Evolutionary conservation across 257 asterid genomes (phyloP).

Genomic region (Rhazya stricta): DNA sequence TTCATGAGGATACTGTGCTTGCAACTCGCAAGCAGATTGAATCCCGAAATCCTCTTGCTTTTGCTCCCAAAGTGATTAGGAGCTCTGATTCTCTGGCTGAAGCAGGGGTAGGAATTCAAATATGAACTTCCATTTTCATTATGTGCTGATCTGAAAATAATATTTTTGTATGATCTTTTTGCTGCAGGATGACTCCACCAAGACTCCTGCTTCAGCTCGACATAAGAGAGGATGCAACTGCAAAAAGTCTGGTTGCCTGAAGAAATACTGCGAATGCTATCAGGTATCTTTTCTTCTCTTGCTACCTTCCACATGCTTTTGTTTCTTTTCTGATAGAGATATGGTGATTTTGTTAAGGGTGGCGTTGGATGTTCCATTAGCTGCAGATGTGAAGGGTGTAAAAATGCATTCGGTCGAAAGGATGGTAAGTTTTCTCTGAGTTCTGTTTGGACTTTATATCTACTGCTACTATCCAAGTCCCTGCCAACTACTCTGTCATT

Average conservation of each 20-base stretch:
- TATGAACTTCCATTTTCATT: background rate
- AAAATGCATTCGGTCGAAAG: constrained; percentile 81
- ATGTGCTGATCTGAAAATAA: constrained; percentile 8
- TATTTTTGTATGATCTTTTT: constrained; percentile 1
- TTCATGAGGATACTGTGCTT: constrained; percentile 92
- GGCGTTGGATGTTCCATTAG: constrained; percentile 94
- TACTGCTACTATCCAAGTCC: background rate
- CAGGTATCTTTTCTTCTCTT: constrained; percentile 50
- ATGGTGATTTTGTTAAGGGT: constrained; percentile 42
- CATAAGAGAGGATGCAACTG: constrained; percentile 99
- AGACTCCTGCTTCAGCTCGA: constrained; percentile 97
- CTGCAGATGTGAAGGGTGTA: constrained; percentile 97
- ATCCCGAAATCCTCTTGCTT: constrained; percentile 96
- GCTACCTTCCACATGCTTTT: constrained; percentile 3
- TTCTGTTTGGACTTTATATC: background rate
- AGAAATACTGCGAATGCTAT: constrained; percentile 98
- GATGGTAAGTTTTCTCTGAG: constrained; percentile 50
- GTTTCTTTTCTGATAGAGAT: constrained; percentile 26
- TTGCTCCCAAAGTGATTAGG: constrained; percentile 89
- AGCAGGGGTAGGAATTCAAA: constrained; percentile 42
- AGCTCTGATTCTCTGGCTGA: constrained; percentile 49
- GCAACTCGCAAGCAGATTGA: constrained; percentile 93
- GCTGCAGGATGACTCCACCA: constrained; percentile 65
- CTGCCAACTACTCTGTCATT: background rate
- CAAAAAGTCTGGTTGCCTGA: constrained; percentile 91